Conservation (phyloP, 331 rosid genomes). For the Arachis monticola region DNA sequence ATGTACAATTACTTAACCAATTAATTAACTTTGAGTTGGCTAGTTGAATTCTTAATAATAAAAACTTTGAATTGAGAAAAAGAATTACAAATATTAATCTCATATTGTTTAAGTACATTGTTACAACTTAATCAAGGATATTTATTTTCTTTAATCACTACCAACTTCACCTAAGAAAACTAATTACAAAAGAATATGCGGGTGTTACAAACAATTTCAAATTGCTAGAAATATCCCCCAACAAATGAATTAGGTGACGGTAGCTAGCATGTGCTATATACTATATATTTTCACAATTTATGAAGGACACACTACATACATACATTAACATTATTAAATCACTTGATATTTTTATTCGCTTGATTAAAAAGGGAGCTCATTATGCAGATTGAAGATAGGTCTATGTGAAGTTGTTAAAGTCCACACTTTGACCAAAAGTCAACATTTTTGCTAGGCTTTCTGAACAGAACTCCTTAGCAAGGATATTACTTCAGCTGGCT, state of each 20-base stretch:
- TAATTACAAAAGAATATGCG: too few species aligned
- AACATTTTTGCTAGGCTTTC: constrained; percentile 42
- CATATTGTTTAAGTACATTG: too few species aligned
- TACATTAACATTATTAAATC: constrained; percentile 17
- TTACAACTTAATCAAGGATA: too few species aligned
- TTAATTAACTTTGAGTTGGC: neutral
- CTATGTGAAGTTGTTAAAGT: neutral
- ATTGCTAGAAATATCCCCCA: neutral
- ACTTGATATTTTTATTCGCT: constrained; percentile 37
- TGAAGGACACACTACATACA: constrained; percentile 24
- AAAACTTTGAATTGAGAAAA: too few species aligned
- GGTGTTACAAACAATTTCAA: too few species aligned
- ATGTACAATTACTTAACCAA: too few species aligned
- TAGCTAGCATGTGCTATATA: neutral
- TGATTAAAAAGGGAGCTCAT: constrained; percentile 9
- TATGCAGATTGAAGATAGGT: neutral
- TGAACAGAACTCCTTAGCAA: constrained; percentile 43
- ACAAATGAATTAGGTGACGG: constrained; percentile 26
- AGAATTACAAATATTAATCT: too few species aligned
- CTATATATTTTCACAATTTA: constrained; percentile 16
- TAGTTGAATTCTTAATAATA: too few species aligned
- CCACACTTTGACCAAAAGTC: constrained; percentile 15
- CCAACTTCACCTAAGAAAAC: too few species aligned
- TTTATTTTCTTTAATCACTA: too few species aligned
- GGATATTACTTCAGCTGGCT: constrained; percentile 50